Conservation (phyloP, 2,329 filamentous ascomycete genomes). For the Neonectria ditissima region DNA sequence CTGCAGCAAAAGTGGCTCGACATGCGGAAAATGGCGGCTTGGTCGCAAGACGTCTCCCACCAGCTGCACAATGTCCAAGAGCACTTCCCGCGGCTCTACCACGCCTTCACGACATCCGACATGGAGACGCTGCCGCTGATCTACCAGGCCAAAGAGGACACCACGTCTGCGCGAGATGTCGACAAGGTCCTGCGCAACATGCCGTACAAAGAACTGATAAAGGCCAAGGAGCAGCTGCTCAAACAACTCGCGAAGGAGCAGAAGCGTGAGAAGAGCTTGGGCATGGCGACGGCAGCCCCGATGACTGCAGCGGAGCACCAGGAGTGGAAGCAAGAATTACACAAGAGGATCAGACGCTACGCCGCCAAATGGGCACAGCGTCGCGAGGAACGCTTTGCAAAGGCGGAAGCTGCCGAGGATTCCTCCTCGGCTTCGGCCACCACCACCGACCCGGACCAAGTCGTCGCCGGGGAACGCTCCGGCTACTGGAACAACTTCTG, state of each 20-base stretch:
- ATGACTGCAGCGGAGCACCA: conserved; percentile 17
- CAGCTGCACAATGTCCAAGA: conserved; percentile 54
- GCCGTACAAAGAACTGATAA: conserved; percentile 47
- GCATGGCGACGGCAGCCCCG: conserved; percentile 8
- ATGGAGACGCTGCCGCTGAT: conserved; percentile 44
- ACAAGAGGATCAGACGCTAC: conserved; percentile 36
- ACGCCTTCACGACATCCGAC: conserved; percentile 54
- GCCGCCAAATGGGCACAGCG: conserved; percentile 38
- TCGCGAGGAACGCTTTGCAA: conserved; percentile 23
- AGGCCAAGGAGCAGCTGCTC: conserved; percentile 36
- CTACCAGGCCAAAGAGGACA: conserved; percentile 36
- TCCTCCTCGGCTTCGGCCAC: background rate
- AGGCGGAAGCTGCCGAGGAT: conserved; percentile 2
- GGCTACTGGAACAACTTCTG: conserved; percentile 43
- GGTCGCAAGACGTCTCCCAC: conserved; percentile 60
- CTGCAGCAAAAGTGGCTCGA: conserved; percentile 64
- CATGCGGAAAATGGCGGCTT: conserved; percentile 60
- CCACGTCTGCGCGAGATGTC: conserved; percentile 44
- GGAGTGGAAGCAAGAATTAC: conserved; percentile 37
- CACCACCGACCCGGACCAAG: conserved; percentile 30
- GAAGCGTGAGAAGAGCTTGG: conserved; percentile 35
- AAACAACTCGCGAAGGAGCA: conserved; percentile 36
- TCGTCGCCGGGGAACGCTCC: conserved; percentile 31
- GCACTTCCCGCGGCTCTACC: conserved; percentile 55
- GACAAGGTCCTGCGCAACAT: conserved; percentile 46